Evolutionary conservation across 129 eudicot genomes (phyloP).

Genomic region (Centaurea solstitialis): DNA sequence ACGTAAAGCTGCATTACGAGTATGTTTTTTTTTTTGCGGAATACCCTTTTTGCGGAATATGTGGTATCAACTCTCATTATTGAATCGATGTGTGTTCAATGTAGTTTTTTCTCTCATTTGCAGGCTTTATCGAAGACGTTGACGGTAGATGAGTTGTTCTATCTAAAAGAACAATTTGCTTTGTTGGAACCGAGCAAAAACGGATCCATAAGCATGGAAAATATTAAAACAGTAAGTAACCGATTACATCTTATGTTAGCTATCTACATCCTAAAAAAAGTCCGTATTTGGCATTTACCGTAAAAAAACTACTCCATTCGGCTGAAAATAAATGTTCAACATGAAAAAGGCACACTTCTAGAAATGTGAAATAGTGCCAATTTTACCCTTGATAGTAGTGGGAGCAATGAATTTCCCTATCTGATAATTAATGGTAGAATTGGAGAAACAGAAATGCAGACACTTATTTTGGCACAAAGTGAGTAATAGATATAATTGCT

Average conservation of each 20-base stretch:
- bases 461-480: background rate
- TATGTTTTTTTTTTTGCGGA: too few species aligned
- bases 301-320: background rate
- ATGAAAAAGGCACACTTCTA: background rate
- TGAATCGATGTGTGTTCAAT: background rate
- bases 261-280: background rate
- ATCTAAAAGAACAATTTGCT: conserved; percentile 77
- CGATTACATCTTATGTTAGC: conserved; percentile 1
- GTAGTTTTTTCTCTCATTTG: conserved; percentile 7
- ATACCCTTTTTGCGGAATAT: background rate
- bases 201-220: conserved; percentile 83
- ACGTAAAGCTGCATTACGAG: conserved; percentile 89
- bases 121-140: conserved; percentile 93
- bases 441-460: background rate
- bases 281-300: background rate
- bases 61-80: background rate
- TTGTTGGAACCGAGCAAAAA: conserved; percentile 76
- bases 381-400: background rate
- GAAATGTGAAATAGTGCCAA: background rate
- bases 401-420: background rate
- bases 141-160: conserved; percentile 76
- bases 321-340: background rate
- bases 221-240: conserved; percentile 67
- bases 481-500: background rate
- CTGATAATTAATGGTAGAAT: background rate